Evolutionary conservation across 2,329 filamentous ascomycete genomes (phyloP).

Genomic region (Ceratocystis colombiana): DNA sequence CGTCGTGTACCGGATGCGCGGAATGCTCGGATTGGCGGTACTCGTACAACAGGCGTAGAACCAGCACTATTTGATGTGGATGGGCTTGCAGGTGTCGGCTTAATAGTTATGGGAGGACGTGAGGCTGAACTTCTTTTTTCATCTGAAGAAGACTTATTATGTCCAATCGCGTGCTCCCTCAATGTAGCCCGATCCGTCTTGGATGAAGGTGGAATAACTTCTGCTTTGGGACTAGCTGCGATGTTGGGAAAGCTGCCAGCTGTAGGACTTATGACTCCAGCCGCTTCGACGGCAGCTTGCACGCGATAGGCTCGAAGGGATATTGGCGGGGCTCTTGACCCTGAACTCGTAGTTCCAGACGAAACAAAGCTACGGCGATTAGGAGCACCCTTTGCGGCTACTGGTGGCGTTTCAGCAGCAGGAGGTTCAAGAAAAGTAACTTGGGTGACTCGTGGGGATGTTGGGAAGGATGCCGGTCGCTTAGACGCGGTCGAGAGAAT

Average conservation of each 20-base stretch:
- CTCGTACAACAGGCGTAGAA: slow-evolving; percentile 30
- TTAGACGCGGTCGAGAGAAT: slow-evolving; percentile 27
- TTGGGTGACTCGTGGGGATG: slow-evolving; percentile 28
- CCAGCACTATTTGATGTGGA: slow-evolving; percentile 30
- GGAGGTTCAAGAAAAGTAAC: slow-evolving; percentile 23
- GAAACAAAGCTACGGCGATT: slow-evolving; percentile 22
- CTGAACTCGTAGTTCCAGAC: slow-evolving; percentile 20
- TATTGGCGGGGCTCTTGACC: slow-evolving; percentile 20
- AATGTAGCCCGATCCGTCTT: slow-evolving; percentile 15
- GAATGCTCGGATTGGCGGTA: slow-evolving; percentile 48
- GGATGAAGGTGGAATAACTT: slow-evolving; percentile 31
- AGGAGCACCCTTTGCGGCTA: slow-evolving; percentile 16
- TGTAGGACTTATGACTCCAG: not conserved
- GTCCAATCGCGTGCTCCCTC: slow-evolving; percentile 15
- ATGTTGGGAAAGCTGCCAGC: not conserved
- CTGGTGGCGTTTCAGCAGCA: not conserved
- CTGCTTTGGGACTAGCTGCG: slow-evolving; percentile 15
- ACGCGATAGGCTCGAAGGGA: slow-evolving; percentile 22
- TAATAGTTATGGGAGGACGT: slow-evolving; percentile 33
- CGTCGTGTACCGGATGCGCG: slow-evolving; percentile 49
- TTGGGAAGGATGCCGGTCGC: slow-evolving; percentile 35
- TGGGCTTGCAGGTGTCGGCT: slow-evolving; percentile 22
- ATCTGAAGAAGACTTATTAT: slow-evolving; percentile 34
- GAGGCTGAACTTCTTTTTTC: slow-evolving; percentile 35
- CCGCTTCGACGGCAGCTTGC: slow-evolving; percentile 21